Evolutionary conservation across 1,284 basidiomycete species (phyloP).

Genomic region (Naganishia albida): DNA sequence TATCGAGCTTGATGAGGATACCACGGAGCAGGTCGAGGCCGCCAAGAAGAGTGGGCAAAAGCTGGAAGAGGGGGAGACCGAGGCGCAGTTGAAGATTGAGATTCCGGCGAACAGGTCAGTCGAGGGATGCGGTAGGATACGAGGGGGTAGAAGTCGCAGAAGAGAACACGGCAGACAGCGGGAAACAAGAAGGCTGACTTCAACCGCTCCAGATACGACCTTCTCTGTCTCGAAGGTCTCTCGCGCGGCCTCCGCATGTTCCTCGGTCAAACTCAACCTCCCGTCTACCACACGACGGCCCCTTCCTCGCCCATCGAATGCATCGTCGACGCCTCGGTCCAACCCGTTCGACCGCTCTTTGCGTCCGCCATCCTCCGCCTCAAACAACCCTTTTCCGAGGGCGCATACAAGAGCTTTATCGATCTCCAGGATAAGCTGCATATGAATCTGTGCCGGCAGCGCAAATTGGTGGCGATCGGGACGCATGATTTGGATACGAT

Average conservation of each 20-base stretch:
- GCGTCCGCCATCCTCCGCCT: constrained; percentile 89
- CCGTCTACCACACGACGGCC: constrained; percentile 69
- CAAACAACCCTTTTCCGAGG: constrained; percentile 75
- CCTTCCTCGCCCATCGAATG: constrained; percentile 70
- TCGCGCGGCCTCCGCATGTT: constrained; percentile 84
- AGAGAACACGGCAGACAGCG: not conserved
- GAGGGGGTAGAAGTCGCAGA: not conserved
- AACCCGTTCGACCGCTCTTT: constrained; percentile 84
- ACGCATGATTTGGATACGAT: constrained; percentile 96
- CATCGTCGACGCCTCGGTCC: constrained; percentile 69
- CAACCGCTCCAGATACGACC: constrained; percentile 76
- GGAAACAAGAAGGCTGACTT: not conserved
- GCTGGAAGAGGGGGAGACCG: constrained; percentile 38
- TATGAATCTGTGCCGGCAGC: constrained; percentile 86
- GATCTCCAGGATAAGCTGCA: constrained; percentile 98
- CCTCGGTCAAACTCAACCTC: constrained; percentile 70
- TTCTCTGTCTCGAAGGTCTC: constrained; percentile 96
- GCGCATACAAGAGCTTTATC: constrained; percentile 95
- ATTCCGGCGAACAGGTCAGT: constrained; percentile 86
- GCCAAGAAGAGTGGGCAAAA: constrained; percentile 72
- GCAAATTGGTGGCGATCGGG: constrained; percentile 93
- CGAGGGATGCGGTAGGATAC: not conserved
- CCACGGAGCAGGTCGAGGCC: constrained; percentile 82
- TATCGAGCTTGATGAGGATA: constrained; percentile 96
- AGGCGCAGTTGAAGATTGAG: constrained; percentile 97